phyloP scores from a whole-genome alignment of 2,329 filamentous ascomycete genomes.

The Aplosporella prunicola region DNA sequence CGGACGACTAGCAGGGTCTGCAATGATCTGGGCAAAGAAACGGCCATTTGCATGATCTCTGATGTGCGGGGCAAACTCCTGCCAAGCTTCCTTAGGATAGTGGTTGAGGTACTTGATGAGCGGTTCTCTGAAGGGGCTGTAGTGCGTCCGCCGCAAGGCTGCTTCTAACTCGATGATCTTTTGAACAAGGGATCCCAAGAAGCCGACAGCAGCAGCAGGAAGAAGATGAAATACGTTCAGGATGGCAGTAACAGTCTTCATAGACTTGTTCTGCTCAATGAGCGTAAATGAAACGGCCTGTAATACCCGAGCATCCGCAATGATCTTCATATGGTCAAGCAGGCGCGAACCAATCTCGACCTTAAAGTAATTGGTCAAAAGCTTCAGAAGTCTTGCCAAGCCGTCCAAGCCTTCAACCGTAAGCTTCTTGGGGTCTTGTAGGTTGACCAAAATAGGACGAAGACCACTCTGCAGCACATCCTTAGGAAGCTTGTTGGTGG shows the following conservation, averaged over 20 bases:
- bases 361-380: slow-evolving; percentile 98
- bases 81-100: slow-evolving; percentile 82
- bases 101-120: slow-evolving; percentile 89
- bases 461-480: slow-evolving; percentile 90
- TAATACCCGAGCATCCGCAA: slow-evolving; percentile 69
- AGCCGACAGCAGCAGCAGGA: slow-evolving; percentile 77
- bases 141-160: slow-evolving; percentile 73
- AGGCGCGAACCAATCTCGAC: slow-evolving; percentile 90
- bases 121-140: slow-evolving; percentile 83
- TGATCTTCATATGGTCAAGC: slow-evolving; percentile 86
- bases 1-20: slow-evolving; percentile 61
- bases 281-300: slow-evolving; percentile 92
- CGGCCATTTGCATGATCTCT: slow-evolving; percentile 82
- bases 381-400: slow-evolving; percentile 74
- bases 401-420: slow-evolving; percentile 86
- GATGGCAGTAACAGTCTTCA: slow-evolving; percentile 91
- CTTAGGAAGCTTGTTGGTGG: slow-evolving; percentile 87
- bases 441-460: slow-evolving; percentile 87
- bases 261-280: slow-evolving; percentile 82
- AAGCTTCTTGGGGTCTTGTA: slow-evolving; percentile 86
- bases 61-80: slow-evolving; percentile 66
- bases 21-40: slow-evolving; percentile 79
- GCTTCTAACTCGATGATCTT: slow-evolving; percentile 83
- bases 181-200: slow-evolving; percentile 83
- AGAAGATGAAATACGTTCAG: slow-evolving; percentile 97